A percentile compares a stretch with the other conserved stretches of the same genome.
These are phyloP conservation scores for Tolypocladium nubicola DNA, from an alignment of 2,329 filamentous ascomycete genomes.

Conservation along the genomic window DNA sequence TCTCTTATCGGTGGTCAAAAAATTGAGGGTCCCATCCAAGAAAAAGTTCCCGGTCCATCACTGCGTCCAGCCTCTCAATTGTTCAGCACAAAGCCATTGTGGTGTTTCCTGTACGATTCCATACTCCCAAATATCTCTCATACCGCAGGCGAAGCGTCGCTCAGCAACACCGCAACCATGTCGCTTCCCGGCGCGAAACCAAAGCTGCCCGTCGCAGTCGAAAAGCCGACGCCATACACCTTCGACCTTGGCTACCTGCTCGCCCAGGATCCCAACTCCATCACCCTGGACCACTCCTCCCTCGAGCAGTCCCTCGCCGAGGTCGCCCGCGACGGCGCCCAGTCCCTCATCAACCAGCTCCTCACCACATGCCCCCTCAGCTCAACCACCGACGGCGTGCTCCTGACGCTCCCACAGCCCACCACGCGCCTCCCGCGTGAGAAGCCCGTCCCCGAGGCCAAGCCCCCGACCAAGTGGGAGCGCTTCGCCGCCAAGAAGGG, in stretches of 20 bases:
- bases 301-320: conserved; percentile 60
- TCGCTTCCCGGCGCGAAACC: conserved; percentile 25
- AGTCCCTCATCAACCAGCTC: conserved; percentile 88
- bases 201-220: conserved; percentile 53
- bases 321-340: conserved; percentile 79
- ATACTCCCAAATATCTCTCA: too few relatives aligned
- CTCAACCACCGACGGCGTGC: conserved; percentile 58
- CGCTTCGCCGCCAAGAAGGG: conserved; percentile 95
- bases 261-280: conserved; percentile 77
- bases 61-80: background rate
- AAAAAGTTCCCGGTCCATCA: conserved; percentile 3
- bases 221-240: conserved; percentile 80
- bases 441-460: conserved; percentile 77
- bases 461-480: conserved; percentile 88
- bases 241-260: conserved; percentile 88
- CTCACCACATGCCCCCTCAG: conserved; percentile 76
- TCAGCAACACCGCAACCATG: conserved; percentile 14
- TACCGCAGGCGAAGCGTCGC: background rate
- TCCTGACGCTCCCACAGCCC: conserved; percentile 64
- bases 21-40: conserved; percentile 7
- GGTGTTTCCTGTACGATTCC: background rate
- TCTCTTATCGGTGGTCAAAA: conserved; percentile 15
- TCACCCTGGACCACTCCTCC: conserved; percentile 41
- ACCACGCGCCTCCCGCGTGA: conserved; percentile 72
- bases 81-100: background rate